Base-by-base conservation (phyloP, 257 asterid genomes). In the Solanum piurae region DNA sequence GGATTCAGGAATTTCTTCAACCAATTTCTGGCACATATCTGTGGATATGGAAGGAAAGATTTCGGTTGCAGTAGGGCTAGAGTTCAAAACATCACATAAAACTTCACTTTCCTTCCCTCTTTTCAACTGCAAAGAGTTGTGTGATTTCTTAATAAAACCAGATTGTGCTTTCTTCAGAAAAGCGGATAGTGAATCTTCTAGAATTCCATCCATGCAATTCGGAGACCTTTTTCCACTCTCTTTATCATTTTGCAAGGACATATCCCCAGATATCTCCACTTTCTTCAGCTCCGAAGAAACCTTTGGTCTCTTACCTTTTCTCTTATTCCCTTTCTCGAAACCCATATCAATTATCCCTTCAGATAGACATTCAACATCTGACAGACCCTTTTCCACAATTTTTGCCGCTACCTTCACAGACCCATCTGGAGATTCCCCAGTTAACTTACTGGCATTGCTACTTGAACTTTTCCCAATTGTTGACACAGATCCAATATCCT, bases 141-240 rank as follows among this genome's bases (percentile, higher is more conserved):
- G 92, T 58, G 93, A 91, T 89, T 92, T 93, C 85, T 90, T 85
- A 62, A 36, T 82, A 87, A 89, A 72, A 87, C 91, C 95, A 49
- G 98, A 92, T 88, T 94, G 98, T 38, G 93, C 91, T 87, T 94
- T 95, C 36, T 83, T 95, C 77, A 92, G 88, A 83, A 92, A 94
- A 82, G 92, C 85, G 88, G 95, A 94, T 85, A 95, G 91, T 12
- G 98, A 95, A 90, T 94, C 98, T 92, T 92, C 98, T 55, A 88
- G 87, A 58, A 89, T 91, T 74, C 90, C 94, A 82, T 92, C 93
- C 29, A 37, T 69, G 66, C 85, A 34, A 66, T 83, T 86, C 12
- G 23, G 42, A 66, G 83, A 84, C 62, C 84, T 85, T 86, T 88
- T 87, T 68, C 86, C 90, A 83, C 60, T 87, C 69, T 89, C 94